Base-by-base conservation (phyloP, 2,329 filamentous ascomycete species). In the Endothia cerciana region DNA sequence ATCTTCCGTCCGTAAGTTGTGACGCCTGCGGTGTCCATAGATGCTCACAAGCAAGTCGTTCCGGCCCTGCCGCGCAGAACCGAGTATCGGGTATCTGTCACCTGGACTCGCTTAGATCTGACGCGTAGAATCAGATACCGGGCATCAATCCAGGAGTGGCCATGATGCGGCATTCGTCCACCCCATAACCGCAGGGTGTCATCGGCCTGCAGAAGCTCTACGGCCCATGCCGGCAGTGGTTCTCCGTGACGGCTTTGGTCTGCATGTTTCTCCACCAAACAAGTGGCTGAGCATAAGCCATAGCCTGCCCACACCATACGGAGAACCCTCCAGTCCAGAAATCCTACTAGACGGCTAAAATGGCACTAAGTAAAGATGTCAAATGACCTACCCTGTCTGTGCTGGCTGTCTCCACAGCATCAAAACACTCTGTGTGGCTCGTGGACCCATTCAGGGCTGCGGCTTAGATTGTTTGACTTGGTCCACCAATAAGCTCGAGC, bases 231-330 rank as follows among this genome's bases (percentile, higher is more conserved):
- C 58, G 43, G 40, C 17, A 49, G 19, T 60, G 25, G 43, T 36
- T 47, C 58, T 49, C 41, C 58, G 28, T 47, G 28, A 60, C 41
- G 38, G 38, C 38, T 60, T 41, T 60, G 41, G 4, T 13, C 28
- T 47, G 58, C 41, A 38, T 45, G 41, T 60, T 60, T 60, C 43
- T 60, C 58, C 58, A 60, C 58, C 58, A 60, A 60, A 60, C 58
- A 60, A 36, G 51, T 36, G 17, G 51, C 51, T 13, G 51, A 28
- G 51, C 17, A n/a, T 19, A 17, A 55, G n/a, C 19, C 51, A 55
- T 28, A 36, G 28, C 30, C 15, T 19, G 17, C 25, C 19, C 51
- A 55, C 51, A 55, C 28, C 51, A 11, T 43, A 19, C 41, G 19
- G 41, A 19, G 13, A 6, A 43, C 17, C 51, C 11, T 3, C 28